Evolutionary conservation across 2,329 filamentous ascomycete genomes (phyloP).

Genomic region (Botrytis galanthina): DNA sequence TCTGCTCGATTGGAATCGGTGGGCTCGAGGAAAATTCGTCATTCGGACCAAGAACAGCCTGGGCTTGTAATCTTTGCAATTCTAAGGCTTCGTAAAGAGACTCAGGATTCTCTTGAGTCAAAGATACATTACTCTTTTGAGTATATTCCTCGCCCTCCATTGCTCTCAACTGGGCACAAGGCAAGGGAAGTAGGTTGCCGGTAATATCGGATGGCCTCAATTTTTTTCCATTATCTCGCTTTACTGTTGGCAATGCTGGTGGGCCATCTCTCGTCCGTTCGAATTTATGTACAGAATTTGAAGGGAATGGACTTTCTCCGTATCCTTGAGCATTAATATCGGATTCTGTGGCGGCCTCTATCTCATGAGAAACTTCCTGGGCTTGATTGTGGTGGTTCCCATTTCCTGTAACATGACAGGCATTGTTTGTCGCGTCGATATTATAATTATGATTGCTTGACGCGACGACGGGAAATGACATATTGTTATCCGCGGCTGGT

Average conservation of each 20-base stretch:
- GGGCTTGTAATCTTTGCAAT: constrained; percentile 17
- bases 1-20: background rate
- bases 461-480: background rate
- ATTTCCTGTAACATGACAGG: background rate
- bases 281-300: background rate
- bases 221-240: no score
- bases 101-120: constrained; percentile 35
- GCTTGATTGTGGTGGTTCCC: background rate
- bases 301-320: background rate
- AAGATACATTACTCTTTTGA: constrained; percentile 34
- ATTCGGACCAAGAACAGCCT: constrained; percentile 8
- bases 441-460: background rate
- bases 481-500: background rate
- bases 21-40: background rate
- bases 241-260: background rate
- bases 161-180: background rate
- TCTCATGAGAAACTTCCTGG: background rate
- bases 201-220: background rate
- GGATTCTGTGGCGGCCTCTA: background rate
- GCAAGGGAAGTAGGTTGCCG: background rate
- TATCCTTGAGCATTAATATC: background rate
- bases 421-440: constrained; percentile 6
- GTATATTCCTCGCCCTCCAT: constrained; percentile 21
- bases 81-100: constrained; percentile 33
- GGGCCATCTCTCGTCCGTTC: background rate